phyloP scores from a whole-genome alignment of 257 asterid genomes.

The Gentiana macrophylla region DNA sequence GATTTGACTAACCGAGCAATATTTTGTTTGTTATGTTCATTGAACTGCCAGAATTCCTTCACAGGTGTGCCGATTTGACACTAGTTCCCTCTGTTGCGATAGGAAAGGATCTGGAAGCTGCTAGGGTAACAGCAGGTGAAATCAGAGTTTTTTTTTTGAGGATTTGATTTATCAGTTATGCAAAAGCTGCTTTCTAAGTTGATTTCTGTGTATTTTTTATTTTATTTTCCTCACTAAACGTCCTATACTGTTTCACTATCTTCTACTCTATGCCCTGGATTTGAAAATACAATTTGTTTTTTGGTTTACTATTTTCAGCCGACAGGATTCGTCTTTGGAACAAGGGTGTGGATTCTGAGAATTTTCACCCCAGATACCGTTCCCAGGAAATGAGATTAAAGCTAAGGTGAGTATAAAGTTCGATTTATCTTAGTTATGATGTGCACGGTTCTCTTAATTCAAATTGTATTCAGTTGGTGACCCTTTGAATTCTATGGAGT shows the following conservation, averaged over 20 bases:
- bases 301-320: slow-evolving; percentile 27
- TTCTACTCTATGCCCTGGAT: too few relatives aligned
- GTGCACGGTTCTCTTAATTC: too few relatives aligned
- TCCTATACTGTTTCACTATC: too few relatives aligned
- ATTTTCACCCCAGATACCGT: slow-evolving; percentile 68
- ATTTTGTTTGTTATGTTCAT: background rate
- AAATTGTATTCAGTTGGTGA: too few relatives aligned
- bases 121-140: slow-evolving; percentile 74
- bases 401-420: slow-evolving; percentile 38
- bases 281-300: background rate
- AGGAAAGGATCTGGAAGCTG: slow-evolving; percentile 79
- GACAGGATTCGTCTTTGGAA: slow-evolving; percentile 86
- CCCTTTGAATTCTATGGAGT: too few relatives aligned
- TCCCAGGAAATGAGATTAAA: slow-evolving; percentile 65
- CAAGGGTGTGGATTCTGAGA: slow-evolving; percentile 95
- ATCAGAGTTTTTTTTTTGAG: background rate
- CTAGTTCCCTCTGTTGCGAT: slow-evolving; percentile 94
- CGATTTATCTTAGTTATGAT: background rate
- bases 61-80: slow-evolving; percentile 92
- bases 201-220: background rate
- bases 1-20: background rate
- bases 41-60: slow-evolving; percentile 64
- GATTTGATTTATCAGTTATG: background rate
- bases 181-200: slow-evolving; percentile 1
- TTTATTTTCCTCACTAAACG: too few relatives aligned